Evolutionary conservation across 2,329 filamentous ascomycete species (phyloP), one percentile per base, ranked within the genome.

Genomic region (Colletotrichum sp.): DNA sequence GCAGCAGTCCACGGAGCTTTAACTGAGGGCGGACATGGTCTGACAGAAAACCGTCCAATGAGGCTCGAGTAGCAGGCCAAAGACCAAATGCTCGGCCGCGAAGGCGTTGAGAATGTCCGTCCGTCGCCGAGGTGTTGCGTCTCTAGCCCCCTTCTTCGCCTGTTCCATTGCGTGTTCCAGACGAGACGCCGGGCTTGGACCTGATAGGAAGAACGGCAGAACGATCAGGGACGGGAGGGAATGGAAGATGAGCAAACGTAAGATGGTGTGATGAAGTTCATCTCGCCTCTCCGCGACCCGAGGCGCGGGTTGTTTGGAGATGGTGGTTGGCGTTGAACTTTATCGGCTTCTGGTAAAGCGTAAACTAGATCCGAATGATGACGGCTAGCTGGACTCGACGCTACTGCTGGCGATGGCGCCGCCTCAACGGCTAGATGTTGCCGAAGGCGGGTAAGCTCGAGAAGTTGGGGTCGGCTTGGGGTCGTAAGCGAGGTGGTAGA

Each of bases 101-200:
- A n/a, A 30, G 28, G 59, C 59, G 59, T 32, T 30, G 59, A 34
- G 26, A 21, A 32, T 34, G 59, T 30, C 59, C 28, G 59, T 12
- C 55, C 55, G 55, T 59, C 55, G 21, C 55, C 55, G 24, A 59
- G 55, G 12, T 59, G 21, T 16, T 59, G 55, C 55, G 55, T 62
- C 28, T 30, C 10, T 55, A 16, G 55, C 28, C 34, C 70, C 49
- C 52, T 68, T 52, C 63, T 72, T 60, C 36, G 34, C 32, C 8
- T 72, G 70, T 72, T 72, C 63, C 63, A 60, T 68, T 60, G 28
- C 8, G 55, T 72, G 70, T 68, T 72, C 70, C 63, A 72, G 63
- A 62, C 36, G 59, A 32, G 28, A 62, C 59, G 24, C 55, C 21
- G 55, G 26, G 55, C 55, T 24, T 26, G 21, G 26, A 24, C 24